These are phyloP conservation scores for Exophiala sp. DNA, from an alignment of 2,329 filamentous ascomycete species.

Conservation along the genomic window DNA sequence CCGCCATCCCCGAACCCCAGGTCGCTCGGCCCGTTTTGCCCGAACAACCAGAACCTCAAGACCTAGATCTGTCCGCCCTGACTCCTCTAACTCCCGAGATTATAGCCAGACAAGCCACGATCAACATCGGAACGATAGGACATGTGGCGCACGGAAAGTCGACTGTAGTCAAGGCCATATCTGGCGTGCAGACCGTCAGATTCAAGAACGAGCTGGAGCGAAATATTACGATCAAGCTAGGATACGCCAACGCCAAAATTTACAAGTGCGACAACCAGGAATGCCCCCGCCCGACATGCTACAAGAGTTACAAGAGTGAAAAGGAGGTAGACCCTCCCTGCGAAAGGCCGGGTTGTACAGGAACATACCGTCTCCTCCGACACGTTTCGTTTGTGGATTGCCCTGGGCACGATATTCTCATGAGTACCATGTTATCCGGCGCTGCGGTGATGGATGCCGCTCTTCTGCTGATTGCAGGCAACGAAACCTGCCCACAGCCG, in stretches of 20 bases:
- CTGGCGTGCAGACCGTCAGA: conserved; percentile 94
- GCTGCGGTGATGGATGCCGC: conserved; percentile 99
- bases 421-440: conserved; percentile 99
- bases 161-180: conserved; percentile 98
- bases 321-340: conserved; percentile 97
- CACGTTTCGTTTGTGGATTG: conserved; percentile 99
- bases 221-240: conserved; percentile 99
- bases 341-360: conserved; percentile 83
- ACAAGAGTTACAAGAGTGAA: conserved; percentile 95
- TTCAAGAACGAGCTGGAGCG: conserved; percentile 99
- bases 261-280: conserved; percentile 94
- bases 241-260: conserved; percentile 98
- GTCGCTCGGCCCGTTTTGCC: conserved; percentile 63
- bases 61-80: conserved; percentile 73
- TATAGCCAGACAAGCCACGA: conserved; percentile 94
- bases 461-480: conserved; percentile 90
- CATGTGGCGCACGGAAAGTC: conserved; percentile 99
- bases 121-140: conserved; percentile 97
- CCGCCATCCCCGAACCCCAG: conserved; percentile 47
- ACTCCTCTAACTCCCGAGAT: conserved; percentile 90
- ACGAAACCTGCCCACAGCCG: conserved; percentile 96
- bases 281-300: conserved; percentile 92
- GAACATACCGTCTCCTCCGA: conserved; percentile 79
- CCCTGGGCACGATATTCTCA: conserved; percentile 99
- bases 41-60: conserved; percentile 86